Base-by-base conservation (phyloP, 176 grass and related monocot genomes). In the Carex pumila region DNA sequence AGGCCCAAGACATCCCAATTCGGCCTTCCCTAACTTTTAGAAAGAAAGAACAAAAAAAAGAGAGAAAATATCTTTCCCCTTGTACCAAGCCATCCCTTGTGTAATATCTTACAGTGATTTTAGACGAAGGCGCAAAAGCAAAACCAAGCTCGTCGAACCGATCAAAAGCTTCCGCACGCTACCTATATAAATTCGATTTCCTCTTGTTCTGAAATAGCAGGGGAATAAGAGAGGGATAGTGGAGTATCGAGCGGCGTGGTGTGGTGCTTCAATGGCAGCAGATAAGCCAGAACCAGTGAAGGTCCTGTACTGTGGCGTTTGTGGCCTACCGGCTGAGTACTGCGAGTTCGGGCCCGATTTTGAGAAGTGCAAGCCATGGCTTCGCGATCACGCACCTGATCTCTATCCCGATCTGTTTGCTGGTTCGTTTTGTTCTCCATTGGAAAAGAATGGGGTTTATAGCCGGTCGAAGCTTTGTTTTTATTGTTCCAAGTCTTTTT, bases 321-420 rank as follows among this genome's bases (percentile, higher is more conserved):
- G 93, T 73, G 88, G 93, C 49, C 93, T 99, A 55, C 93, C 93
- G 17, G 90, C 97, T 0, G 97, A 96, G 85, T 99, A 99, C 93
- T 96, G 97, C 88, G 97, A 99, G 91, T 99, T 99, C 84, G 91
- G 93, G n/a, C 85, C 97, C 37, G 97, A 99, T 87, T 99, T 99
- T 88, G 91, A 96, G 84, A 91, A 89, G 87, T 99, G 97, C 87
- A 99, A 99, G 81, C 97, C 90, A 43, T 99, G 97, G 97, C 93
- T 99, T 15, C 97, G 91, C 85, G 81, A 82, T 10, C 73, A 99
- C 81, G 97, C 90, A 7, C 91, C 97, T 14, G 87, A 92, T 47
- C 91, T 99, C 81, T 96, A 96, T 86, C 93, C 97, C 7, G 97
- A 93, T 21, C 92, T 94, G 49, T 89, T 89, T 21, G 64, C 85